A percentile compares a stretch with the other conserved stretches of the same genome.
phyloP scores from a whole-genome alignment of 2,329 filamentous ascomycete genomes.

The Davidsoniella australis region DNA sequence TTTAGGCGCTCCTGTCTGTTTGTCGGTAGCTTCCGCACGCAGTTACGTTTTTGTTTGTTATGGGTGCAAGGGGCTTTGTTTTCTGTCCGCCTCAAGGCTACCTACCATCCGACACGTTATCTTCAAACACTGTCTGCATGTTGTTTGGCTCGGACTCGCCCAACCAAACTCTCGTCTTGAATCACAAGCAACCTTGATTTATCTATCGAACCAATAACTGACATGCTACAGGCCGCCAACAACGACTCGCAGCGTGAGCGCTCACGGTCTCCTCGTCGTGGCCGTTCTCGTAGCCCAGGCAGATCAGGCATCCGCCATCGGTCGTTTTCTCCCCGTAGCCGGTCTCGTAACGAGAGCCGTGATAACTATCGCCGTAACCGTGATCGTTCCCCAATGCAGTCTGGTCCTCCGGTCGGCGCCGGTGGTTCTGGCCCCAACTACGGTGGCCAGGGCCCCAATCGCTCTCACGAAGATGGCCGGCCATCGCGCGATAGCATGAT shows the following conservation, averaged over 20 bases:
- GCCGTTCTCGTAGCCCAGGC: constrained; percentile 70
- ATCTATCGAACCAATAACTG: neutral
- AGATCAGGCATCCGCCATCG: constrained; percentile 46
- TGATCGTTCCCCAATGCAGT: constrained; percentile 68
- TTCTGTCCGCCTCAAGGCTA: no score
- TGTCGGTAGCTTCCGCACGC: no score
- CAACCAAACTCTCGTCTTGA: no score
- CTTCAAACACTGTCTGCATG: no score
- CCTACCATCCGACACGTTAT: no score
- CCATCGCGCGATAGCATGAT: constrained; percentile 89
- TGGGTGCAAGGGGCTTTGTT: no score
- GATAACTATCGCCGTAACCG: constrained; percentile 59
- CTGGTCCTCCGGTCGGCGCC: constrained; percentile 48
- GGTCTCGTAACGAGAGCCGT: constrained; percentile 49
- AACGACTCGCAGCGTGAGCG: constrained; percentile 54
- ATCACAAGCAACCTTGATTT: no score
- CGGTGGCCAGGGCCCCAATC: constrained; percentile 45
- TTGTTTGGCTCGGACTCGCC: no score
- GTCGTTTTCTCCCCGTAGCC: constrained; percentile 63
- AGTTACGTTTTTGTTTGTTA: no score
- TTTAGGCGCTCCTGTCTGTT: no score
- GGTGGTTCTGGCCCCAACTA: constrained; percentile 57
- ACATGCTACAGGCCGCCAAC: constrained; percentile 4
- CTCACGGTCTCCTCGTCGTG: constrained; percentile 60
- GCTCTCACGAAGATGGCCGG: constrained; percentile 69